These are phyloP conservation scores for Vigna angularis DNA, from an alignment of 306 rosid genomes.

Conservation along the genomic window DNA sequence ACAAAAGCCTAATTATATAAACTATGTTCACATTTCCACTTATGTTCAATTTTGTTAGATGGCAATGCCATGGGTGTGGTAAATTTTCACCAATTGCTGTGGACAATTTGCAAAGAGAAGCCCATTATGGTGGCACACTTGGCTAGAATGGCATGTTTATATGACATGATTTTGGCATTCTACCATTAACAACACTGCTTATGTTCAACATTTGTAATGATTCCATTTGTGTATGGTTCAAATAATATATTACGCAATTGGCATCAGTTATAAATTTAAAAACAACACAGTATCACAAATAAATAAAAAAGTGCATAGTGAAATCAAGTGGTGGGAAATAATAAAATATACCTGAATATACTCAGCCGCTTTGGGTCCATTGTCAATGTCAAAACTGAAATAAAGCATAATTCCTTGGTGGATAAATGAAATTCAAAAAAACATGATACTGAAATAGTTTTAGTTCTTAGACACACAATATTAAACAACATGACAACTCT, in stretches of 20 bases:
- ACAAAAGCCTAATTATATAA: neutral
- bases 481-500: conserved; percentile 27
- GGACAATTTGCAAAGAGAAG: too few relatives aligned
- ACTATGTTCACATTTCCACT: conserved; percentile 4
- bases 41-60: neutral
- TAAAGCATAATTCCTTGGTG: conserved; percentile 31
- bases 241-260: neutral
- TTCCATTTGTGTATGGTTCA: neutral
- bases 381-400: conserved; percentile 83
- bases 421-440: conserved; percentile 22
- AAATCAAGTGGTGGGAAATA: conserved; percentile 27
- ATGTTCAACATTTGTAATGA: neutral
- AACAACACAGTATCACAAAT: conserved; percentile 7
- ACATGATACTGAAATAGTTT: neutral
- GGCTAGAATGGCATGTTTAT: too few relatives aligned
- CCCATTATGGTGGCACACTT: too few relatives aligned
- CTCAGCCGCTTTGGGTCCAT: conserved; percentile 95
- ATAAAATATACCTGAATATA: conserved; percentile 75
- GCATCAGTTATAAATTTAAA: neutral
- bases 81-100: too few relatives aligned
- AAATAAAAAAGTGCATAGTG: conserved; percentile 31
- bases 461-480: conserved; percentile 3
- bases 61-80: too few relatives aligned
- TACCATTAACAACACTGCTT: too few relatives aligned
- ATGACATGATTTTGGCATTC: too few relatives aligned